Percentiles rank a stretch among this genome's conserved stretches.
Conservation (phyloP, 169 alveolate genomes). For the Eimeria maxima region DNA sequence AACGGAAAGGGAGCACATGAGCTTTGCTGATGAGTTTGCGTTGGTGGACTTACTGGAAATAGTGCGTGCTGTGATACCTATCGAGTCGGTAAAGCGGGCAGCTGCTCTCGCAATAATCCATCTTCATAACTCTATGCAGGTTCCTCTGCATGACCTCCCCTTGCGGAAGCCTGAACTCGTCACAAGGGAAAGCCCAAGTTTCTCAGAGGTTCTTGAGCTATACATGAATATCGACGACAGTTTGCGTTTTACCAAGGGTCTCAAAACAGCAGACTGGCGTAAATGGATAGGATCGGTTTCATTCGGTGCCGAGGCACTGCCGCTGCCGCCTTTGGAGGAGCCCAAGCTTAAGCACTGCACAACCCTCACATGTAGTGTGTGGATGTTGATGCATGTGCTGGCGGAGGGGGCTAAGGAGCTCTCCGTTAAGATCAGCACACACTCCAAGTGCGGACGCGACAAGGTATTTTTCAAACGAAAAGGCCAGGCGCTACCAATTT, state of each 20-base stretch:
- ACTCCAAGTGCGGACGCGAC: constrained; percentile 32
- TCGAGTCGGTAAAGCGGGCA: constrained; percentile 13
- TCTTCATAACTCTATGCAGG: constrained; percentile 19
- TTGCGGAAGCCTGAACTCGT: not conserved
- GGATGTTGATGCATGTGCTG: constrained; percentile 76
- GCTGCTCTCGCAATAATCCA: constrained; percentile 47
- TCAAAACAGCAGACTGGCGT: constrained; percentile 47
- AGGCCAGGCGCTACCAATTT: constrained; percentile 23
- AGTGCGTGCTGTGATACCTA: constrained; percentile 36
- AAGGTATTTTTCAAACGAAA: constrained; percentile 9
- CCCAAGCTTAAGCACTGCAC: constrained; percentile 78
- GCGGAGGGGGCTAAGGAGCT: constrained; percentile 72
- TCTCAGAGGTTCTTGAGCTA: constrained; percentile 26
- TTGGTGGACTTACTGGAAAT: constrained; percentile 51
- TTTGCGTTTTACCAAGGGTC: not conserved
- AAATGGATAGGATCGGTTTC: constrained; percentile 14
- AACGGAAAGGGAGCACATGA: constrained; percentile 33
- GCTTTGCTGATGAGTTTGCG: constrained; percentile 50
- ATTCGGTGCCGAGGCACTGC: constrained; percentile 53
- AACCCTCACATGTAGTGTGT: constrained; percentile 77
- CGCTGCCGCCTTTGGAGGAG: constrained; percentile 65
- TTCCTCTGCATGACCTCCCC: not conserved
- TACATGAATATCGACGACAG: constrained; percentile 32
- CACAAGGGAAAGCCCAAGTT: not conserved
- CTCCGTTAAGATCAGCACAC: not conserved